phyloP scores from a whole-genome alignment of 164 flowering plant species.

The Annona squamosa region DNA sequence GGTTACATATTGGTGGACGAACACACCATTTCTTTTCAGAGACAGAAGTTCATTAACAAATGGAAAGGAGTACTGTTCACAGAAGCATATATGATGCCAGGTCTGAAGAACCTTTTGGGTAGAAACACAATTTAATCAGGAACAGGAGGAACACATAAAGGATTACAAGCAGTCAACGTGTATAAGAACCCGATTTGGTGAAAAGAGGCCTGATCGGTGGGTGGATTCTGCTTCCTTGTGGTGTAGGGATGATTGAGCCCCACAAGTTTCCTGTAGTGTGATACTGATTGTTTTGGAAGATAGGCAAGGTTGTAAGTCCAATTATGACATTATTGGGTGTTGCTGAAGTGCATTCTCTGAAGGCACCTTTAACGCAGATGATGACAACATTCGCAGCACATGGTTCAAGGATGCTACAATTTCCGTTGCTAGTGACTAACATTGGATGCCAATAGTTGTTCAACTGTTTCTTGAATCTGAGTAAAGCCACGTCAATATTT shows the following conservation, averaged over 20 bases:
- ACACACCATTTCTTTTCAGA: slow-evolving; percentile 23
- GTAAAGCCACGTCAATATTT: neutral
- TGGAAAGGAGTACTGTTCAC: neutral
- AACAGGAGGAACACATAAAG: neutral
- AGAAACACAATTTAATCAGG: neutral
- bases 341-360: neutral
- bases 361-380: too few relatives aligned
- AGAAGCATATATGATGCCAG: neutral
- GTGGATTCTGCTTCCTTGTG: neutral
- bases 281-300: too few relatives aligned
- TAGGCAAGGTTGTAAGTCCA: too few relatives aligned
- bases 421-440: neutral
- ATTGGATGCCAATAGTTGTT: neutral
- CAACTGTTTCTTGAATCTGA: neutral
- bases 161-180: neutral
- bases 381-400: too few relatives aligned
- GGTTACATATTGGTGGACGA: slow-evolving; percentile 14
- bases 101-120: neutral
- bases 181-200: neutral
- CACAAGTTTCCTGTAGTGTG: too few relatives aligned
- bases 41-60: slow-evolving; percentile 1
- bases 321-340: neutral
- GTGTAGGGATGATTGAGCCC: neutral
- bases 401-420: neutral
- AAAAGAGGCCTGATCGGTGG: neutral